phyloP scores from a whole-genome alignment of 2,329 filamentous ascomycete genomes.

The Cercospora nicotianae region DNA sequence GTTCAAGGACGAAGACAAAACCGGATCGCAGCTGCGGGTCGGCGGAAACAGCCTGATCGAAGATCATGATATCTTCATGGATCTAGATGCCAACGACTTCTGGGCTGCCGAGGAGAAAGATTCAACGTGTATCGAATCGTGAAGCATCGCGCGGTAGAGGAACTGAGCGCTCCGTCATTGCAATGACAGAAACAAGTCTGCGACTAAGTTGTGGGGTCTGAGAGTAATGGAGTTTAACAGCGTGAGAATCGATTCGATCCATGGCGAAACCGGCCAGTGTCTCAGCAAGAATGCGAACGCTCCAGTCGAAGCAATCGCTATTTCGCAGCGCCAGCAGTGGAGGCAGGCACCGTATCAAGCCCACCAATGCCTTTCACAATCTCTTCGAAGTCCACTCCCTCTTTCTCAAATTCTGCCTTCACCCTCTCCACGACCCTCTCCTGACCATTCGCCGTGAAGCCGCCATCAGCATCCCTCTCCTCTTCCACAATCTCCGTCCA shows the following conservation, averaged over 20 bases:
- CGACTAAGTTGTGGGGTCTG: neutral
- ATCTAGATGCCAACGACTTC: neutral
- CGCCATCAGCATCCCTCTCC: slow-evolving; percentile 75
- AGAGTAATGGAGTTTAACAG: neutral
- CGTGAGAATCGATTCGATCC: neutral
- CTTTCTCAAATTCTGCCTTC: slow-evolving; percentile 69
- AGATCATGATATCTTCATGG: neutral
- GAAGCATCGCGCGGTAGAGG: too few species aligned
- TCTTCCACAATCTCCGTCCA: slow-evolving; percentile 94
- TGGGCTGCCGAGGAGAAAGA: neutral
- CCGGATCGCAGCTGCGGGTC: neutral
- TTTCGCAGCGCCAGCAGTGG: neutral
- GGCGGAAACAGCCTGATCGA: neutral
- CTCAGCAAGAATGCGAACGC: neutral
- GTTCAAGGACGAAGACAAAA: neutral
- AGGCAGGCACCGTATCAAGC: slow-evolving; percentile 54
- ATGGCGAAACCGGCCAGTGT: neutral
- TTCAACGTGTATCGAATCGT: neutral
- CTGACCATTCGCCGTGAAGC: slow-evolving; percentile 75
- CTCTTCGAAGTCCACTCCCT: slow-evolving; percentile 78
- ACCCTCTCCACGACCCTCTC: slow-evolving; percentile 71
- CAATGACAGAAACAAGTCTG: neutral
- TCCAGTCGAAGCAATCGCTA: neutral
- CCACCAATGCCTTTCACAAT: slow-evolving; percentile 73
- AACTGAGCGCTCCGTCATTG: neutral